Evolutionary conservation across 305 asterid genomes (phyloP).

Genomic region (Striga hermonthica): DNA sequence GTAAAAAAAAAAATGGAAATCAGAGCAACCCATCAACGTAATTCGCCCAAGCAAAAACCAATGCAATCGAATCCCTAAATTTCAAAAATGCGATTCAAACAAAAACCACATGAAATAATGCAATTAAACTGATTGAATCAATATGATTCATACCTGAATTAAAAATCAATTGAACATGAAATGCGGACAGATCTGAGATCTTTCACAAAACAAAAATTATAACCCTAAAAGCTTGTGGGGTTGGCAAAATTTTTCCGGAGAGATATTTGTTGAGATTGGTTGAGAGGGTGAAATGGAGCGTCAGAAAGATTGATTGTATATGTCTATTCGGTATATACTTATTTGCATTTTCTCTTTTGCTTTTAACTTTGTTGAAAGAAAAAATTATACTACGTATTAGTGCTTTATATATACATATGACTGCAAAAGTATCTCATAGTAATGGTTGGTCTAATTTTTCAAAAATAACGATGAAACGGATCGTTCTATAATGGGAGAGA

Average conservation of each 20-base stretch:
- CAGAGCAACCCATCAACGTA: slow-evolving; percentile 39
- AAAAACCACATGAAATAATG: slow-evolving; percentile 15
- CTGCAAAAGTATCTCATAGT: too few relatives aligned
- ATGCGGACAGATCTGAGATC: slow-evolving; percentile 47
- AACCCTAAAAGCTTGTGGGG: slow-evolving; percentile 30
- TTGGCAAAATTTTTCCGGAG: slow-evolving; percentile 1
- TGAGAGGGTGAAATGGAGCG: slow-evolving; percentile 45
- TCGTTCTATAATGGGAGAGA: too few relatives aligned
- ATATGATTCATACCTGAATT: slow-evolving; percentile 35
- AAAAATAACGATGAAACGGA: too few relatives aligned
- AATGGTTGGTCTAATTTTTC: too few relatives aligned
- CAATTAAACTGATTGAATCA: slow-evolving; percentile 15
- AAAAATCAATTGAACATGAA: slow-evolving; percentile 29
- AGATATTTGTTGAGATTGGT: slow-evolving; percentile 40
- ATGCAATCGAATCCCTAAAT: slow-evolving; percentile 32
- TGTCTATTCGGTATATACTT: slow-evolving; percentile 11
- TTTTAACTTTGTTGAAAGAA: slow-evolving; percentile 38
- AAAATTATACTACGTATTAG: too few relatives aligned
- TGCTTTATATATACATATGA: too few relatives aligned
- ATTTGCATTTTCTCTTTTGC: slow-evolving; percentile 19
- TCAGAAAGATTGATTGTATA: slow-evolving; percentile 22
- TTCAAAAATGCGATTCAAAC: slow-evolving; percentile 19
- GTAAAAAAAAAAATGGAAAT: slow-evolving; percentile 29
- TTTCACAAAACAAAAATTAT: background rate
- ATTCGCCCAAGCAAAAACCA: slow-evolving; percentile 29